Base-by-base conservation (phyloP, 2,329 filamentous ascomycete genomes). In the Aspergillus hortae region DNA sequence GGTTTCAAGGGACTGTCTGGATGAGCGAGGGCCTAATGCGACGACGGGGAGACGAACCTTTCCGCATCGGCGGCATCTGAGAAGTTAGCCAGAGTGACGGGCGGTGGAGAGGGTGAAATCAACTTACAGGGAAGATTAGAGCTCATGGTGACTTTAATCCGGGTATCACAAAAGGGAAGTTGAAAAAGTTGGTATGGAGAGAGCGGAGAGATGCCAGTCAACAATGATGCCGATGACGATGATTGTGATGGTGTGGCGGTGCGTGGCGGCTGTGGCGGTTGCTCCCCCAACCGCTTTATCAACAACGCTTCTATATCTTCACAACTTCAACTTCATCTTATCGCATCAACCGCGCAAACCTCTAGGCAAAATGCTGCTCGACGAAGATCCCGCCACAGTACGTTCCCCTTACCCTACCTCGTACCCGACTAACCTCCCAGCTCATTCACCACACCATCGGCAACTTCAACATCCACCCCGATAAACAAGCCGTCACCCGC, bases 31-130 rank as follows among this genome's bases (percentile, higher is more conserved):
- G 40, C 6, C 12, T 42, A 12, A 42, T 19, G 40, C 15, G 51
- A 45, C 52, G 41, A 35, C 15, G 33, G 38, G 14, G 25, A 44
- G 55, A 72, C 77, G 61, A 67, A 92, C 89, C 89, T 96, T 79
- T 99, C 94, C 65, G 94, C 94, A 77, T 99, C 94, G 62, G 95
- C 91, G 67, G 94, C 94, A 80, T 97, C 94, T 97, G 75, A 21
- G 54, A 58, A 40, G 15, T 32, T 23, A 47, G 46, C 42, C 46
- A 49, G 44, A 61, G 60, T 48, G 23, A 46, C 11, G 44, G 17
- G 12, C 25, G 6, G 1, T n/a, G 40, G 23, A 25, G 27, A 48
- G 38, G 15, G 25, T 43, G 23, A 23, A n/a, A 46, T 32, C 27
- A 35, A 64, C 76, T 59, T 72, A 80, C 77, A 80, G 56, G 78